Percentiles rank a stretch among this genome's conserved stretches.
Evolutionary conservation across 192 early-diverging fungal genomes (phyloP).

Genomic region (Coemansia sp.): DNA sequence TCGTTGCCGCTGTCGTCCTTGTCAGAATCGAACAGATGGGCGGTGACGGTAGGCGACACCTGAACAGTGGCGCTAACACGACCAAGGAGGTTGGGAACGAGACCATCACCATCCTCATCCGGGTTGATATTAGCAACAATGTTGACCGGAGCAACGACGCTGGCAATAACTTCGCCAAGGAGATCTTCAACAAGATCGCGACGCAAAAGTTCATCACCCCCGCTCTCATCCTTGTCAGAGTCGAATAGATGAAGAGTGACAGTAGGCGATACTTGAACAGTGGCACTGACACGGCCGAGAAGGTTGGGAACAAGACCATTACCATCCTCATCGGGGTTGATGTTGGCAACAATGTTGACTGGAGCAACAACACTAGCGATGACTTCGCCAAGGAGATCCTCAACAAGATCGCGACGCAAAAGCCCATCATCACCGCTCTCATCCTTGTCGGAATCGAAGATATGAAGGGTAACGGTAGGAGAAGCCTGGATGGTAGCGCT

Average conservation of each 20-base stretch:
- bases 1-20: constrained; percentile 9
- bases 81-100: constrained; percentile 39
- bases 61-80: constrained; percentile 30
- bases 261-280: constrained; percentile 21
- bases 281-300: constrained; percentile 22
- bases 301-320: constrained; percentile 28
- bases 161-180: constrained; percentile 27
- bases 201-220: not conserved
- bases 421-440: too few species aligned
- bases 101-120: constrained; percentile 39
- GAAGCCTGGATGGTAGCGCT: too few species aligned
- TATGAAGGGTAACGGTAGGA: too few species aligned
- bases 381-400: constrained; percentile 15
- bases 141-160: constrained; percentile 26
- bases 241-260: constrained; percentile 22
- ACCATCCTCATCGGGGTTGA: constrained; percentile 17
- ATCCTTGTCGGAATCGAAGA: too few species aligned
- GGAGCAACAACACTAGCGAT: constrained; percentile 17
- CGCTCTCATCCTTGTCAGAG: constrained; percentile 12
- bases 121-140: constrained; percentile 37
- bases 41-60: constrained; percentile 26
- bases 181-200: constrained; percentile 25
- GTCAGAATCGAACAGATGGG: constrained; percentile 24
- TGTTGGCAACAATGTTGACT: constrained; percentile 18
- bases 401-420: constrained; percentile 14